phyloP scores from a whole-genome alignment of 805 yeast genomes.

The Sugiyamaella marilandica region DNA sequence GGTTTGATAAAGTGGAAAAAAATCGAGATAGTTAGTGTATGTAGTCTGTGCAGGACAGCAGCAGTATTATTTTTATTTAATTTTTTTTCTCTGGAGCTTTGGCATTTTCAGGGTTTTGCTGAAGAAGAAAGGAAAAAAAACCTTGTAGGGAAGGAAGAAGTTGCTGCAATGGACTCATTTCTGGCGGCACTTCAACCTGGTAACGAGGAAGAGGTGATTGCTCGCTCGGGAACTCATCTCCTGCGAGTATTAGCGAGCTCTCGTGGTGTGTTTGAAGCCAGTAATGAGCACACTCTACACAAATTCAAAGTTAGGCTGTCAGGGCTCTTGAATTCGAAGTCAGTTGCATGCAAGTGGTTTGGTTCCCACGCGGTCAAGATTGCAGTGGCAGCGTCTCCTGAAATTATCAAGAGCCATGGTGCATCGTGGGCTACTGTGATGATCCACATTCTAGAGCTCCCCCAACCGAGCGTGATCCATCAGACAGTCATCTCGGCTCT shows the following conservation, averaged over 20 bases:
- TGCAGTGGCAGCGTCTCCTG: conserved; percentile 25
- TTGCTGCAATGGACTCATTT: neutral
- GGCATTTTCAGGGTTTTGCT: neutral
- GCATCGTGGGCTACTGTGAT: conserved; percentile 35
- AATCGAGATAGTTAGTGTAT: neutral
- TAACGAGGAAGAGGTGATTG: conserved; percentile 9
- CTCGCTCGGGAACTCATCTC: conserved; percentile 11
- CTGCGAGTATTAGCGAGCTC: conserved; percentile 9
- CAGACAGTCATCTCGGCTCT: conserved; percentile 28
- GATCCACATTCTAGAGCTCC: conserved; percentile 36
- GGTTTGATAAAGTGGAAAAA: neutral
- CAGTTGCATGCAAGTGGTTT: conserved; percentile 34
- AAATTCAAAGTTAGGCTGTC: conserved; percentile 31
- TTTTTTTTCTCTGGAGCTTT: neutral
- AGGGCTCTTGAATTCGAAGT: conserved; percentile 35
- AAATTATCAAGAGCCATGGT: conserved; percentile 36
- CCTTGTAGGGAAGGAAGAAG: neutral
- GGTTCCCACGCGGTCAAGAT: conserved; percentile 33
- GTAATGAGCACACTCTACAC: conserved; percentile 21
- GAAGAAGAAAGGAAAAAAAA: neutral
- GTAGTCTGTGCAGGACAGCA: neutral
- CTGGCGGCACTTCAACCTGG: conserved; percentile 15
- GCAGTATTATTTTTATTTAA: too few species aligned
- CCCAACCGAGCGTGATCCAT: conserved; percentile 31
- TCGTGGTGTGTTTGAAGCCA: conserved; percentile 14